phyloP scores from a whole-genome alignment of 2,329 filamentous ascomycete genomes.

The Truncatella angustata region DNA sequence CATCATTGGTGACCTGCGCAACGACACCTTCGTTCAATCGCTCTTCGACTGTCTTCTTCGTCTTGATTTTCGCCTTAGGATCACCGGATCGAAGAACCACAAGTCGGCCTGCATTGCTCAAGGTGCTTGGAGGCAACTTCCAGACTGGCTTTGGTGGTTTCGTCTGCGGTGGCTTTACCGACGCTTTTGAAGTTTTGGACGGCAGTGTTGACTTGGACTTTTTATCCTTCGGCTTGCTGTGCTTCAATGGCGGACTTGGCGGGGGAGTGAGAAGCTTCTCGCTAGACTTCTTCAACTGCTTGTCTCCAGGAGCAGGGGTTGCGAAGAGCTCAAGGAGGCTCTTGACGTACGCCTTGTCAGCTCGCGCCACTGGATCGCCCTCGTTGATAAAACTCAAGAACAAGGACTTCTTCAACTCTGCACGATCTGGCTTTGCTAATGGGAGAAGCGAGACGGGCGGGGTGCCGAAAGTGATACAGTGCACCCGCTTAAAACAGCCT shows the following conservation, averaged over 20 bases:
- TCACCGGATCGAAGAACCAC: slow-evolving; percentile 61
- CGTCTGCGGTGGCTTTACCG: slow-evolving; percentile 18
- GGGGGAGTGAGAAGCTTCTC: slow-evolving; percentile 10
- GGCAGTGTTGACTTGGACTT: slow-evolving; percentile 22
- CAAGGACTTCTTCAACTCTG: slow-evolving; percentile 59
- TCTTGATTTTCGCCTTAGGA: slow-evolving; percentile 32
- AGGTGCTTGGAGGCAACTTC: slow-evolving; percentile 62
- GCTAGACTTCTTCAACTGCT: slow-evolving; percentile 14
- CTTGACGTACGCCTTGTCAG: slow-evolving; percentile 73
- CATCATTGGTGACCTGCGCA: slow-evolving; percentile 66
- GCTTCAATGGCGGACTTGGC: slow-evolving; percentile 16
- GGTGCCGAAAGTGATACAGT: slow-evolving; percentile 84
- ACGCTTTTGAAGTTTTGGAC: slow-evolving; percentile 21
- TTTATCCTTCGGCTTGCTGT: slow-evolving; percentile 21
- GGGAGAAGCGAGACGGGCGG: slow-evolving; percentile 75
- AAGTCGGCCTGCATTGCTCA: slow-evolving; percentile 69
- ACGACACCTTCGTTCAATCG: slow-evolving; percentile 60
- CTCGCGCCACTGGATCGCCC: slow-evolving; percentile 76
- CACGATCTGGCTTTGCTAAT: slow-evolving; percentile 54
- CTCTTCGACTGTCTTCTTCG: slow-evolving; percentile 48
- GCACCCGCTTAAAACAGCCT: slow-evolving; percentile 71
- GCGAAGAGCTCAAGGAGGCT: slow-evolving; percentile 71
- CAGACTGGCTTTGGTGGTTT: slow-evolving; percentile 46
- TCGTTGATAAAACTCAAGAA: slow-evolving; percentile 84
- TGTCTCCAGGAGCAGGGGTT: slow-evolving; percentile 48